These are phyloP conservation scores for Agarophyton chilense DNA, from an alignment of 23 red algal genomes.

Conservation along the genomic window DNA sequence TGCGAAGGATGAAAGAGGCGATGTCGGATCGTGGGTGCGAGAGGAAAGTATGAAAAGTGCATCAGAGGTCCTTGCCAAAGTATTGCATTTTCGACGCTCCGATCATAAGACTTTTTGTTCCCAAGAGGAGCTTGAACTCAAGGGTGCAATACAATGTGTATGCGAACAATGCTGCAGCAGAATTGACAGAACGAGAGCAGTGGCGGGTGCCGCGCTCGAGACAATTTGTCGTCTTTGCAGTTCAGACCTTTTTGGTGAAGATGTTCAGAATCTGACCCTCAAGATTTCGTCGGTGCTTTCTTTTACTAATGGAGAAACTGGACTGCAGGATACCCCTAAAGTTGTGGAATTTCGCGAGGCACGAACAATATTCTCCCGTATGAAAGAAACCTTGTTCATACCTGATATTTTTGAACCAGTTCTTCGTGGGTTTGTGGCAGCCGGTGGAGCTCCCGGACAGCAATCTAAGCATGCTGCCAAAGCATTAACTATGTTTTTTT, in stretches of 20 bases:
- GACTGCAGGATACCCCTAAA: not conserved
- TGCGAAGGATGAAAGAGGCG: slow-evolving; percentile 74
- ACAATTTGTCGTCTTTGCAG: slow-evolving; percentile 7
- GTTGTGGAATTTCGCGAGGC: slow-evolving; percentile 35
- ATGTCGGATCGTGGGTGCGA: slow-evolving; percentile 88
- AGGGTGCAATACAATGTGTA: slow-evolving; percentile 1
- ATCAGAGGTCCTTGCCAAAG: not conserved
- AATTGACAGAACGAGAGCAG: slow-evolving; percentile 68
- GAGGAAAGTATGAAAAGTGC: slow-evolving; percentile 59
- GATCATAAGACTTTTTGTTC: not conserved
- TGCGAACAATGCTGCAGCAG: slow-evolving; percentile 46
- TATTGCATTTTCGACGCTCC: not conserved
- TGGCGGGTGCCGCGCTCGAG: slow-evolving; percentile 46
- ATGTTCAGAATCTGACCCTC: not conserved
- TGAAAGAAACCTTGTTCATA: slow-evolving; percentile 36
- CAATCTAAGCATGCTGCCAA: slow-evolving; percentile 43
- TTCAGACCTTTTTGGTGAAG: not conserved
- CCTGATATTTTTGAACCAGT: slow-evolving; percentile 17
- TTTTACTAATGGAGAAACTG: not conserved
- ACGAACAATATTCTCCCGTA: slow-evolving; percentile 8
- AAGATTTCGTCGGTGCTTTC: not conserved
- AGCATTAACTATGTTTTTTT: slow-evolving; percentile 27
- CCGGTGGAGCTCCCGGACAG: slow-evolving; percentile 33
- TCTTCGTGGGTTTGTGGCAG: slow-evolving; percentile 36
- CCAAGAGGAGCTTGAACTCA: not conserved